A percentile compares a stretch with the other conserved stretches of the same genome.
These are phyloP conservation scores for Jasminum sambac DNA, from an alignment of 257 asterid species.

Conservation along the genomic window DNA sequence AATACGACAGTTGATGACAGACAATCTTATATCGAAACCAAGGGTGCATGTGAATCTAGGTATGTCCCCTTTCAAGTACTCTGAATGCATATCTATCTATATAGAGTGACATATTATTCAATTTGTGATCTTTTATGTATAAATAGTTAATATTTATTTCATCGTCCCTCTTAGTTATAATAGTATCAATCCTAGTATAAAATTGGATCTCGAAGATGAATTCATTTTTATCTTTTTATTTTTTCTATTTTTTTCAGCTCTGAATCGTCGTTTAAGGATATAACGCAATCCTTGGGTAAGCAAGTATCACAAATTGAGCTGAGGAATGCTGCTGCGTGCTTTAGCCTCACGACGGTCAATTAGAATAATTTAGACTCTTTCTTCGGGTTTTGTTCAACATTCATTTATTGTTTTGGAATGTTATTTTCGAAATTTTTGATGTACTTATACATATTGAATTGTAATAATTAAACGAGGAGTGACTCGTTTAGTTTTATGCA, in stretches of 20 bases:
- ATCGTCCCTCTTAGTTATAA: too few species aligned
- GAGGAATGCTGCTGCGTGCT: slow-evolving; percentile 46
- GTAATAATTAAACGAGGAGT: neutral
- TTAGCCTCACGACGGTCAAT: slow-evolving; percentile 35
- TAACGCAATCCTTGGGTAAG: slow-evolving; percentile 5
- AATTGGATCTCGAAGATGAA: neutral
- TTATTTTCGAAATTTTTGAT: neutral
- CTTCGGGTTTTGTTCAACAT: neutral
- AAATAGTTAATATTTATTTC: too few species aligned
- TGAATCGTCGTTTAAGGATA: slow-evolving; percentile 32
- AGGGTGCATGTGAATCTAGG: slow-evolving; percentile 43
- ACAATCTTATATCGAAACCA: slow-evolving; percentile 40
- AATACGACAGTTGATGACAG: slow-evolving; percentile 32
- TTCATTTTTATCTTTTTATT: neutral
- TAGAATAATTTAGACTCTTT: slow-evolving; percentile 15
- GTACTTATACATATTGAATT: neutral
- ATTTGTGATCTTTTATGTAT: too few species aligned
- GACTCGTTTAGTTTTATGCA: neutral
- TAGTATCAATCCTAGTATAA: neutral
- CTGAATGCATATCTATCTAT: too few species aligned
- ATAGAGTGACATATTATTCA: too few species aligned
- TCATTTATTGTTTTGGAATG: neutral
- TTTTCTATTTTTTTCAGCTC: slow-evolving; percentile 29
- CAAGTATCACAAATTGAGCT: slow-evolving; percentile 34
- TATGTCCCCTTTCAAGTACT: slow-evolving; percentile 8